phyloP scores from a whole-genome alignment of 306 rosid genomes.

The Begonia fuchsioides region DNA sequence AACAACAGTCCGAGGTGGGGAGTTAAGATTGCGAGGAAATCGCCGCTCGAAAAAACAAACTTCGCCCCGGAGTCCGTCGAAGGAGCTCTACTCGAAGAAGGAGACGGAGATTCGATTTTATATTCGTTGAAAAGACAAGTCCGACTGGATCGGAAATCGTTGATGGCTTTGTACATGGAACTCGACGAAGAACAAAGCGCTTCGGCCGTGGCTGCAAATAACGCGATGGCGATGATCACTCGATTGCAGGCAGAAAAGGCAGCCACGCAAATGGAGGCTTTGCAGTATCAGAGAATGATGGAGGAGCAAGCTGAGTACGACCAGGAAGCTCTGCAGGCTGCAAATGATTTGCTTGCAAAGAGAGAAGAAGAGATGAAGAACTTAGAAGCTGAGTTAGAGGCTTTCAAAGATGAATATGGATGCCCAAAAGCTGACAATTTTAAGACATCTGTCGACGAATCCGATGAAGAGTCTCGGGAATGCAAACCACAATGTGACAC shows the following conservation, averaged over 20 bases:
- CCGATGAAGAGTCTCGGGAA: too few relatives aligned
- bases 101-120: slow-evolving; percentile 26
- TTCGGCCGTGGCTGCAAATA: slow-evolving; percentile 70
- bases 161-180: slow-evolving; percentile 45
- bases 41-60: slow-evolving; percentile 39
- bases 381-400: too few relatives aligned
- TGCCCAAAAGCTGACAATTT: too few relatives aligned
- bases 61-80: slow-evolving; percentile 42
- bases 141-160: slow-evolving; percentile 48
- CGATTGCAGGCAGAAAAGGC: slow-evolving; percentile 89
- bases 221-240: slow-evolving; percentile 89
- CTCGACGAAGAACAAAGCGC: slow-evolving; percentile 89
- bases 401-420: too few relatives aligned
- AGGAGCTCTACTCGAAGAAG: slow-evolving; percentile 46
- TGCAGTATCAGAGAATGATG: slow-evolving; percentile 91
- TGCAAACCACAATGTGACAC: too few relatives aligned
- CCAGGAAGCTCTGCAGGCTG: slow-evolving; percentile 74
- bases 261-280: slow-evolving; percentile 93
- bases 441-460: too few relatives aligned
- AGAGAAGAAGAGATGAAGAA: slow-evolving; percentile 50
- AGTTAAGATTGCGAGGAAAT: slow-evolving; percentile 35
- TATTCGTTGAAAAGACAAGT: slow-evolving; percentile 45
- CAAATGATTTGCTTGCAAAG: slow-evolving; percentile 70
- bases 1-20: slow-evolving; percentile 6
- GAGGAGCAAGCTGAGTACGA: slow-evolving; percentile 88